Conservation (phyloP, 768 basidiomycete species). For the Phlebiopsis flavidoalba region DNA sequence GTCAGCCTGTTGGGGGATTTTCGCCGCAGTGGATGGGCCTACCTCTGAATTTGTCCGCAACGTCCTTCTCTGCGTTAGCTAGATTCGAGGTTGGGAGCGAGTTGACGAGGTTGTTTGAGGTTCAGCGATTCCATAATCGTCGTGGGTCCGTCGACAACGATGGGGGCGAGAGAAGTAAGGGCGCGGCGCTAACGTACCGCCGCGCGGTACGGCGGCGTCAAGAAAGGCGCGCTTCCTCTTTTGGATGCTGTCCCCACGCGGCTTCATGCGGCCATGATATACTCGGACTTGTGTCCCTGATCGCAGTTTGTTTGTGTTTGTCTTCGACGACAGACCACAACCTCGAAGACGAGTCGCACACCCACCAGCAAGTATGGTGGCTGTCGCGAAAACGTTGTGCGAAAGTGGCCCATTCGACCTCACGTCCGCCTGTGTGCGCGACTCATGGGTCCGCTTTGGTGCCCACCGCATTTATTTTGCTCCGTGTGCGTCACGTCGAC, state of each 20-base stretch:
- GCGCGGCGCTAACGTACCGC: neutral
- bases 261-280: no score
- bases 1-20: constrained; percentile 2
- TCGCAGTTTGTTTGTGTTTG: neutral
- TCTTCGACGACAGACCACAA: neutral
- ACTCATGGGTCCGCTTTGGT: constrained; percentile 24
- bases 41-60: constrained; percentile 83
- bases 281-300: no score
- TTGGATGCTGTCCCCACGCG: no score
- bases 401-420: constrained; percentile 15
- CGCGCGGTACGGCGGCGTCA: neutral
- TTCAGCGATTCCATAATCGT: constrained; percentile 41
- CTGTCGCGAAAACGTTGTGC: neutral
- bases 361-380: neutral
- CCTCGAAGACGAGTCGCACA: neutral
- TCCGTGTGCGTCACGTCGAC: constrained; percentile 12
- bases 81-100: constrained; percentile 65
- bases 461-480: constrained; percentile 19
- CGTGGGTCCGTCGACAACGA: constrained; percentile 5
- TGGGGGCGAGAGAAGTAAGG: neutral
- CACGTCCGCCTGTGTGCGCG: constrained; percentile 20
- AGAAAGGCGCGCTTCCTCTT: neutral
- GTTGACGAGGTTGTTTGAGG: constrained; percentile 70
- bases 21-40: neutral
- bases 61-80: constrained; percentile 77